phyloP scores from a whole-genome alignment of 2,329 filamentous ascomycete species.

The Pseudovirgaria hyperparasitica region DNA sequence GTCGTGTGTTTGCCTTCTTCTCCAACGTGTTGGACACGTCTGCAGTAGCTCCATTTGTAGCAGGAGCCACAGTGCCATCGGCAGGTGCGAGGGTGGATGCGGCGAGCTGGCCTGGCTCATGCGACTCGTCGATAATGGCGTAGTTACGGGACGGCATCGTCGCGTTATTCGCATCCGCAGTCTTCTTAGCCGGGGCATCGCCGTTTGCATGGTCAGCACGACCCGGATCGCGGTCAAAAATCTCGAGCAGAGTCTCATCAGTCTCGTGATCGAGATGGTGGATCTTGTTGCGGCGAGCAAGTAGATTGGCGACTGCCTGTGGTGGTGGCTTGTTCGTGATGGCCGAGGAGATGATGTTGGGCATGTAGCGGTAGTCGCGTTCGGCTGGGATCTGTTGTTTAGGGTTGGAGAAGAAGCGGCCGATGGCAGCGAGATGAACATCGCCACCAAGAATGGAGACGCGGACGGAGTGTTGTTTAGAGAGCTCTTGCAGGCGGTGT shows the following conservation, averaged over 20 bases:
- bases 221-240: conserved; percentile 49
- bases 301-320: conserved; percentile 49
- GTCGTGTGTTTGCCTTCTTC: conserved; percentile 47
- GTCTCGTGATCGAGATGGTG: conserved; percentile 50
- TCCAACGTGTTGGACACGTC: conserved; percentile 10
- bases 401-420: conserved; percentile 51
- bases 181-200: conserved; percentile 36
- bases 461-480: conserved; percentile 42
- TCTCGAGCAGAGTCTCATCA: conserved; percentile 50
- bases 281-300: conserved; percentile 51
- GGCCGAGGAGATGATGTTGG: conserved; percentile 50
- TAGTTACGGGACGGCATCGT: conserved; percentile 67
- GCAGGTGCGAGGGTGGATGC: conserved; percentile 10
- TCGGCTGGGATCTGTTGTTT: conserved; percentile 43
- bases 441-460: conserved; percentile 52
- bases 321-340: conserved; percentile 58
- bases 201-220: conserved; percentile 11
- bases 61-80: conserved; percentile 3
- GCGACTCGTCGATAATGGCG: conserved; percentile 47
- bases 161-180: conserved; percentile 61
- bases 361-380: conserved; percentile 49
- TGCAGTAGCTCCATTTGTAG: conserved; percentile 2
- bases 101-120: conserved; percentile 13
- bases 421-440: conserved; percentile 50
- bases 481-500: conserved; percentile 47